Evolutionary conservation across 2,329 filamentous ascomycete genomes (phyloP), one percentile per base, ranked within the genome.

Genomic region (Diaporthe velutina): DNA sequence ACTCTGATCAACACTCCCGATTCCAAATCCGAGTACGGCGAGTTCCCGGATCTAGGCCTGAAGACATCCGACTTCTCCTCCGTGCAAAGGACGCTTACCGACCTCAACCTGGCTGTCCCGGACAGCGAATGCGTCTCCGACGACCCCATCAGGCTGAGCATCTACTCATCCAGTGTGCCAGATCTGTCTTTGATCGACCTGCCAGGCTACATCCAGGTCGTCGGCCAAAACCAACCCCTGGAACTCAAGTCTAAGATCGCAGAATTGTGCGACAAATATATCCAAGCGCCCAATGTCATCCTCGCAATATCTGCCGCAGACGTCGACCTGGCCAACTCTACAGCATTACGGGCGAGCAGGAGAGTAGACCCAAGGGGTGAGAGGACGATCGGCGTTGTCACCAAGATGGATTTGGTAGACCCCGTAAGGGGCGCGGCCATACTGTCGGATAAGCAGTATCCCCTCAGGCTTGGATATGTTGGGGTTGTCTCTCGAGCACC

Each of bases 401-500:
- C 97, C 4, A 99, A 99, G 86, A 98, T 99, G 96, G 97, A 99
- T 80, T 88, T 99, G 30, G 96, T 99, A 10, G 96, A 98, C 78
- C 90, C 97, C 4, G 86, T 88, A 10, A 92, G 96, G 74, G 97
- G 96, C 40, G 90, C 91, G 19, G 89, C 91, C 48, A 95, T 99
- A 42, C 87, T 99, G 28, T 92, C 89, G 35, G 96, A 99, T 82
- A 93, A 92, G 81, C 98, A 98, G 82, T 99, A 99, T 81, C 96
- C 97, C 54, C 88, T 99, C 40, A 91, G 97, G n/a, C 87, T 99
- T 4, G 97, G 97, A 4, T 99, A 99, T 80, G 96, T 99, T 4
- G 97, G 97, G 67, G 97, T 99, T 6, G 94, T 99, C 7, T 96
- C 94, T 79, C 94, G 94, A 76, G 91, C 95, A 10, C 96, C 96